These are phyloP conservation scores for Pichia sp. DNA, from an alignment of 1,139 yeast genomes.

Conservation along the genomic window DNA sequence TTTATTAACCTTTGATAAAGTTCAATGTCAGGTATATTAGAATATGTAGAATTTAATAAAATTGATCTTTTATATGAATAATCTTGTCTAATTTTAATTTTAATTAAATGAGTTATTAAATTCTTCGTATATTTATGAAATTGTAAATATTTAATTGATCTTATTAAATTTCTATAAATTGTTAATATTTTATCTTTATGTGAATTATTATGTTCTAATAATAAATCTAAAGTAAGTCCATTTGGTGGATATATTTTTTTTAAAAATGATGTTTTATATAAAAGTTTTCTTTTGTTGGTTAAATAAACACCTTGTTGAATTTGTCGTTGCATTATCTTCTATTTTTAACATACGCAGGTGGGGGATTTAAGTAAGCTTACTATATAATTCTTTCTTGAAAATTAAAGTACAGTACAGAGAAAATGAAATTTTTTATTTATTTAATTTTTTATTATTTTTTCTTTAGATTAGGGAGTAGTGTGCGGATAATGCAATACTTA, in stretches of 20 bases:
- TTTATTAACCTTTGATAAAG: constrained; percentile 17
- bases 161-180: constrained; percentile 21
- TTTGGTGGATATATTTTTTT: constrained; percentile 18
- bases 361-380: too few species aligned
- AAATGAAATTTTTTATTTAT: too few species aligned
- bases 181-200: constrained; percentile 9
- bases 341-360: too few species aligned
- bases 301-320: constrained; percentile 7
- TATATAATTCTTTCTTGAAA: too few species aligned
- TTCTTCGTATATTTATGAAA: constrained; percentile 10
- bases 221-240: constrained; percentile 16
- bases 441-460: too few species aligned
- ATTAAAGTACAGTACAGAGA: too few species aligned
- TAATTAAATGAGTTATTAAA: constrained; percentile 12
- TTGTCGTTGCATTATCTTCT: background rate
- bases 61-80: constrained; percentile 16
- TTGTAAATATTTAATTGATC: constrained; percentile 17
- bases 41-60: constrained; percentile 3
- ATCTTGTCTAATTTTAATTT: constrained; percentile 21
- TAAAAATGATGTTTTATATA: constrained; percentile 16
- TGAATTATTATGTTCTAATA: constrained; percentile 8
- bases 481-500: too few species aligned
- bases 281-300: constrained; percentile 5
- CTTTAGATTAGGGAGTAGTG: too few species aligned
- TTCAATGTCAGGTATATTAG: constrained; percentile 6